phyloP scores from a whole-genome alignment of 2,329 filamentous ascomycete genomes.

The Podosphaera aphanis region DNA sequence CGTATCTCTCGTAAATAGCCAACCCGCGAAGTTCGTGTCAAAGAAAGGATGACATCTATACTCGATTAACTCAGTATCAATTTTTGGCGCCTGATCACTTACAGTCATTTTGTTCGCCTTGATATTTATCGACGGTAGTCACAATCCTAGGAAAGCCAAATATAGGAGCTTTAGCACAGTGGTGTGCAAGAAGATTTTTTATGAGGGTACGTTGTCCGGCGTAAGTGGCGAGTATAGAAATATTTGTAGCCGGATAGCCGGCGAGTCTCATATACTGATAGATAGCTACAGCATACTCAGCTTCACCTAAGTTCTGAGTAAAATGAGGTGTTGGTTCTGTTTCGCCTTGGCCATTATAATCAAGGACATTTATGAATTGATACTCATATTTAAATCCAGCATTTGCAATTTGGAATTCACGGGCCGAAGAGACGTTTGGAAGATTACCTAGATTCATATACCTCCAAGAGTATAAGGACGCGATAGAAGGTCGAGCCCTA shows the following conservation, averaged over 20 bases:
- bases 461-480: conserved; percentile 79
- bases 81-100: conserved; percentile 20
- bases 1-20: conserved; percentile 87
- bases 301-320: conserved; percentile 87
- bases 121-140: conserved; percentile 93
- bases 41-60: conserved; percentile 71
- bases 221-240: conserved; percentile 81
- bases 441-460: conserved; percentile 64
- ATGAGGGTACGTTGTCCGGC: conserved; percentile 79
- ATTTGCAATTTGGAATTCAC: conserved; percentile 63
- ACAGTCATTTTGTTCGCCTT: conserved; percentile 98
- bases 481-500: conserved; percentile 66
- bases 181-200: conserved; percentile 59
- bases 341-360: conserved; percentile 81
- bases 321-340: conserved; percentile 81
- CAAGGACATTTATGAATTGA: conserved; percentile 85
- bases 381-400: conserved; percentile 84
- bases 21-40: conserved; percentile 69
- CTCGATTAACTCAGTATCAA: conserved; percentile 4
- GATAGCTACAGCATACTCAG: conserved; percentile 85
- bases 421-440: conserved; percentile 41
- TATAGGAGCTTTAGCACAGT: conserved; percentile 60
- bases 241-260: conserved; percentile 52
- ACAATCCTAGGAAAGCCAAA: conserved; percentile 81
- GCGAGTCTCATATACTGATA: conserved; percentile 95